Base-by-base conservation (phyloP, 352 stramenopile species). In the Phytophthora sp. region DNA sequence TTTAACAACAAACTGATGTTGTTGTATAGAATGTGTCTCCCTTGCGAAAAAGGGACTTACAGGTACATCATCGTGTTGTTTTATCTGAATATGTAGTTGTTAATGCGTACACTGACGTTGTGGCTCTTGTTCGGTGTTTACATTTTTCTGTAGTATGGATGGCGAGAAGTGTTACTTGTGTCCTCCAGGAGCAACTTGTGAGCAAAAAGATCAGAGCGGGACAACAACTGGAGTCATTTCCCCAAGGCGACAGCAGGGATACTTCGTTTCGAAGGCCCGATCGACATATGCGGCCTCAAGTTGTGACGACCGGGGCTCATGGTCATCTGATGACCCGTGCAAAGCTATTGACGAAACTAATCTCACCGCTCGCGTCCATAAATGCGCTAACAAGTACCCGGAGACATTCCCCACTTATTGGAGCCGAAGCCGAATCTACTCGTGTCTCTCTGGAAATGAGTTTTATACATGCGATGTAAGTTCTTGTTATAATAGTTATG, bases 391-490 rank as follows among this genome's bases (percentile, higher is more conserved):
- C 2, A 13, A 60, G 4, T 9, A 63, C 13, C 16, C 58, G 1
- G 42, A 63, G 2, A 66, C 30, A 9, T 93, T 93, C 50, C 66
- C 57, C n/a, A 63, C 66, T 7, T 84, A 76, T 39, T 93, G 82
- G 84, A 76, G 58, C n/a, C 70, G 63, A n/a, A 76, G 71, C 27
- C 71, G 84, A 13, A 71, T 93, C 12, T 93, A 84, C 56, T 74
- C 79, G 11, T 93, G 84, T 16, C 58, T 90, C 2, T 83, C 82
- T 7, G 57, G 68, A 7, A 74, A 78, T 16, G 82, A 90, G 56
- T 90, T 84, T 26, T 93, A 91, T 33, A 15, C 52, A 0, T 93
- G 84, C 39, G 75, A 86, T 51, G 83, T 91, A 79, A 58, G 79
- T 46, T 26, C 24, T 57, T 27, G 7, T 45, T 12, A 26, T 6